These are phyloP conservation scores for Tephrocybe sp. DNA, from an alignment of 768 basidiomycete genomes.

Conservation along the genomic window DNA sequence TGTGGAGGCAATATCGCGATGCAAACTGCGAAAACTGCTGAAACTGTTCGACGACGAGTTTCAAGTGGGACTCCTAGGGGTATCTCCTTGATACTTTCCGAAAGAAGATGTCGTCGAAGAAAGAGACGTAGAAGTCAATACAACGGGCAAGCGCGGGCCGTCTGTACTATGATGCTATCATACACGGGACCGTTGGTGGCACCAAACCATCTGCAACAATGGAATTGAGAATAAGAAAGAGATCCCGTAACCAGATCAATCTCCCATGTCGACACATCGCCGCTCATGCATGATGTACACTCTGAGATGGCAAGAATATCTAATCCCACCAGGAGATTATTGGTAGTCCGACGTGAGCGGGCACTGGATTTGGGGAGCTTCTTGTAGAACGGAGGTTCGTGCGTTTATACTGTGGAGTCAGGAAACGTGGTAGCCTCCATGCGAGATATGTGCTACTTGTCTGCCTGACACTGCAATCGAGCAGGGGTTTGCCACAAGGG, in stretches of 20 bases:
- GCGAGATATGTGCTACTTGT: slow-evolving; percentile 1
- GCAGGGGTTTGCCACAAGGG: neutral
- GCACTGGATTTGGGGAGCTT: neutral
- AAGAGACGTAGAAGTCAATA: neutral
- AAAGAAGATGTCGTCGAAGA: too few relatives aligned
- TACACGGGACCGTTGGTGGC: neutral
- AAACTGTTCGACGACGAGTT: too few relatives aligned
- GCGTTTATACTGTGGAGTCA: too few relatives aligned
- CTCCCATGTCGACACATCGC: neutral
- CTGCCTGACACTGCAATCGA: slow-evolving; percentile 1
- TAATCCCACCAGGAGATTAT: neutral
- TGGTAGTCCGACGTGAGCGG: slow-evolving; percentile 3
- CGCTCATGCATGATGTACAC: neutral
- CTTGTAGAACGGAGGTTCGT: too few relatives aligned
- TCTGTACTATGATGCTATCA: neutral
- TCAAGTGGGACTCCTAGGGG: too few relatives aligned
- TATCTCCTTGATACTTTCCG: too few relatives aligned
- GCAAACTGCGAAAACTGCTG: too few relatives aligned
- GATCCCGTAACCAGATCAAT: neutral
- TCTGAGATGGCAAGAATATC: neutral
- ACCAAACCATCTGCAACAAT: neutral
- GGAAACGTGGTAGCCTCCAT: neutral
- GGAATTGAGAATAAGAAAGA: neutral
- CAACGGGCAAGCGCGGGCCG: neutral
- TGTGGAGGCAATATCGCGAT: too few relatives aligned